A percentile compares a stretch with the other conserved stretches of the same genome.
Evolutionary conservation across 140 eudicot genomes (phyloP).

Genomic region (Stevia rebaudiana): DNA sequence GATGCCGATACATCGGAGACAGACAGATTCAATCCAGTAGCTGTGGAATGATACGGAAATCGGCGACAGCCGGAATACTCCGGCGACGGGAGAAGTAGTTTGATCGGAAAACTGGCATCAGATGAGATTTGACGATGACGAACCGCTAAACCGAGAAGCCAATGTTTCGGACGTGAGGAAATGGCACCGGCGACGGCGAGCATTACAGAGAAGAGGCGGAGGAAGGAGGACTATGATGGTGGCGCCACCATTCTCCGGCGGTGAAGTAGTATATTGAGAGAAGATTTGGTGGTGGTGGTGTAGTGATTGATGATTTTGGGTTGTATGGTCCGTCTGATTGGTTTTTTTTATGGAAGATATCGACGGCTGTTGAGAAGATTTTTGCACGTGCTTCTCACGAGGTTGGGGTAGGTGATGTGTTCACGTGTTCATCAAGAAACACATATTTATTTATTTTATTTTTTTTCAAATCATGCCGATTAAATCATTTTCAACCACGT

Average conservation of each 20-base stretch:
- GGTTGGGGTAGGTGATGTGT: conserved; percentile 27
- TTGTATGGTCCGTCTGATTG: conserved; percentile 21
- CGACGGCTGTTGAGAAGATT: conserved; percentile 26
- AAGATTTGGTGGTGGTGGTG: neutral
- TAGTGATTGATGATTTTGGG: conserved; percentile 12
- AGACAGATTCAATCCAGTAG: conserved; percentile 24
- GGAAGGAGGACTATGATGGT: conserved; percentile 13
- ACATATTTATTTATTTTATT: too few relatives aligned
- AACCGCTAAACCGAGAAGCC: conserved; percentile 36
- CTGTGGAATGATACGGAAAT: conserved; percentile 22
- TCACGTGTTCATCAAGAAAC: conserved; percentile 37
- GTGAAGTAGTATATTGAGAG: neutral
- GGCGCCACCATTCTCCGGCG: conserved; percentile 22
- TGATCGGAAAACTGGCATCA: conserved; percentile 25
- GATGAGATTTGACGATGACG: conserved; percentile 30
- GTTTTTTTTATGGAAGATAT: conserved; percentile 21
- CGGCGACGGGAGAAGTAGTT: conserved; percentile 3
- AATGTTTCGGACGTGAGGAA: conserved; percentile 65
- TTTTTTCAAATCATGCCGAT: too few relatives aligned
- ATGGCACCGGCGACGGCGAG: conserved; percentile 71
- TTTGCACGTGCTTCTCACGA: conserved; percentile 28
- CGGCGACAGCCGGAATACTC: conserved; percentile 5
- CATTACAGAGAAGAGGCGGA: conserved; percentile 47
- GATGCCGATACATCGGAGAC: conserved; percentile 38
- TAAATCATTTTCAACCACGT: too few relatives aligned